Conservation (phyloP, 176 grass and related monocot species). For the Bolboschoenus planiculmis region DNA sequence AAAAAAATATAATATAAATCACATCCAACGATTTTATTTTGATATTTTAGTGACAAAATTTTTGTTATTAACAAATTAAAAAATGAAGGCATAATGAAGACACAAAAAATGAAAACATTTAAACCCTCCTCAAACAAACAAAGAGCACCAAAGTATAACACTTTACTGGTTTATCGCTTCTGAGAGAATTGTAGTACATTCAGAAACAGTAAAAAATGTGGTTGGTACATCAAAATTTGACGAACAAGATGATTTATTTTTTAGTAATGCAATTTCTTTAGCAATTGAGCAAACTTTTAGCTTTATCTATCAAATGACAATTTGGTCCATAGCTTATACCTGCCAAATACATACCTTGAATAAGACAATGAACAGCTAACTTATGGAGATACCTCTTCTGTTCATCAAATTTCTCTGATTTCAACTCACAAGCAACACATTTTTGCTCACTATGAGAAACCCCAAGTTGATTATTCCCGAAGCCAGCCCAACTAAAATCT, state of each 20-base stretch:
- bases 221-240: background rate
- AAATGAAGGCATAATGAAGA: no score
- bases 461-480: conserved; percentile 17
- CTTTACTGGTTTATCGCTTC: background rate
- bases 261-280: background rate
- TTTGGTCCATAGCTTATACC: conserved; percentile 60
- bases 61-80: no score
- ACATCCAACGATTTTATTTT: no score
- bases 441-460: conserved; percentile 19
- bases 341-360: conserved; percentile 58
- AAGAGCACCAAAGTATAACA: background rate
- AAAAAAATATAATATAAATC: no score
- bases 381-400: conserved; percentile 34
- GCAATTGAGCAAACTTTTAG: conserved; percentile 43
- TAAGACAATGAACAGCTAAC: conserved; percentile 58
- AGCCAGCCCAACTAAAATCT: conserved; percentile 46
- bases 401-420: background rate
- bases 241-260: no score
- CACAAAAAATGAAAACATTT: background rate
- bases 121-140: no score
- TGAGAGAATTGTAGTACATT: background rate
- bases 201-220: background rate
- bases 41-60: no score
- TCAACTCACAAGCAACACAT: conserved; percentile 23
- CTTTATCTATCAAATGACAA: conserved; percentile 36